Percentiles rank a stretch among this genome's conserved stretches.
These are phyloP conservation scores for Cyberlindnera mycetangii DNA, from an alignment of 805 yeast genomes.

Conservation along the genomic window DNA sequence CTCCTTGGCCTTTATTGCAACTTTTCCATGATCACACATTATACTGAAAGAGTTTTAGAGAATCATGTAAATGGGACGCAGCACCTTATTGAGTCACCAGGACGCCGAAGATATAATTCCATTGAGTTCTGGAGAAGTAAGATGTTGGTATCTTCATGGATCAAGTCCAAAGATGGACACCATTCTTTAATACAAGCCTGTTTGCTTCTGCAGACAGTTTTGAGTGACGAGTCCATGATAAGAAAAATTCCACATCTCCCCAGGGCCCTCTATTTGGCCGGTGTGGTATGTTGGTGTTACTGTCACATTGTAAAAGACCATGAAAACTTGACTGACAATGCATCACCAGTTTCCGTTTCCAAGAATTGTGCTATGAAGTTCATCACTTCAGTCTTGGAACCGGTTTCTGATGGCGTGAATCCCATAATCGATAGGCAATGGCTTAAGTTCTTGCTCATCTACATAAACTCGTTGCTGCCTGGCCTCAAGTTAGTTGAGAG, in stretches of 20 bases:
- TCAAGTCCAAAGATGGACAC: slow-evolving; percentile 28
- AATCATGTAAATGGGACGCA: not conserved
- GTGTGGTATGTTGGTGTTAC: slow-evolving; percentile 20
- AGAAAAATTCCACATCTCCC: slow-evolving; percentile 28
- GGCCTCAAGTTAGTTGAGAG: not conserved
- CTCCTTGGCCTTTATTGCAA: slow-evolving; percentile 30
- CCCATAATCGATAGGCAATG: too few species aligned
- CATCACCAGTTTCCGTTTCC: not conserved
- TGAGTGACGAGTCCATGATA: slow-evolving; percentile 24
- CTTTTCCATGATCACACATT: slow-evolving; percentile 19
- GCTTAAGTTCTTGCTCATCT: not conserved
- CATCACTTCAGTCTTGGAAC: not conserved
- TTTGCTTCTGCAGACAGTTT: slow-evolving; percentile 27
- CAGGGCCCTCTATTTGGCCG: slow-evolving; percentile 17
- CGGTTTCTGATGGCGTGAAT: not conserved
- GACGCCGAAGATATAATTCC: slow-evolving; percentile 15
- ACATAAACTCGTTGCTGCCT: not conserved
- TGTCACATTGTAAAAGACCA: not conserved
- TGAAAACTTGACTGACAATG: not conserved
- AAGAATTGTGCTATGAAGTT: not conserved
- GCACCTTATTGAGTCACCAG: slow-evolving; percentile 7
- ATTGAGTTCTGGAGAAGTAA: slow-evolving; percentile 20
- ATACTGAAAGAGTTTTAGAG: slow-evolving; percentile 7
- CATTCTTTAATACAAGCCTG: slow-evolving; percentile 29
- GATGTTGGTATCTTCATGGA: slow-evolving; percentile 25